Evolutionary conservation across 2,329 filamentous ascomycete genomes (phyloP).

Genomic region (Claviceps digitariae): DNA sequence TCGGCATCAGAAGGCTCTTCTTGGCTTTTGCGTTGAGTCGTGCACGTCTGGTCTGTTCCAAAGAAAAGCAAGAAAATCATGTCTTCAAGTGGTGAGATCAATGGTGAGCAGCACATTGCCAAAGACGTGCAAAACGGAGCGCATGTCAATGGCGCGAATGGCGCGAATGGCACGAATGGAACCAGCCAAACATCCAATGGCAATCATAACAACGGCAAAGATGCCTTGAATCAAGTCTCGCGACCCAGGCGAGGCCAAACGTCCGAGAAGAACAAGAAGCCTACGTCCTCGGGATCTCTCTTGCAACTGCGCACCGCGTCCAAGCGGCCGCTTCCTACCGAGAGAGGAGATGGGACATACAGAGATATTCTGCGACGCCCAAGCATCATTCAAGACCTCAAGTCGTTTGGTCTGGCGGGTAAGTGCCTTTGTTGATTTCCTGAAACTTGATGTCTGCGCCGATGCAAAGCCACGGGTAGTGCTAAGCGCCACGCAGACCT

Average conservation of each 20-base stretch:
- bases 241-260: background rate
- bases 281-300: constrained; percentile 11
- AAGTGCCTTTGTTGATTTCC: too few relatives aligned
- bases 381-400: constrained; percentile 42
- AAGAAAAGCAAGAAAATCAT: background rate
- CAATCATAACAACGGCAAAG: constrained; percentile 5
- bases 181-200: constrained; percentile 4
- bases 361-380: constrained; percentile 32
- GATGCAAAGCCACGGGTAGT: background rate
- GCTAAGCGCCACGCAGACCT: constrained; percentile 30
- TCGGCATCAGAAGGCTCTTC: background rate
- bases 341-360: constrained; percentile 51
- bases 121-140: constrained; percentile 11
- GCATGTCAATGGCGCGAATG: constrained; percentile 7
- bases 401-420: constrained; percentile 36
- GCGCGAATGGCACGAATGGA: constrained; percentile 7
- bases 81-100: background rate
- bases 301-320: constrained; percentile 31
- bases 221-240: background rate
- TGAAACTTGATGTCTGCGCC: background rate
- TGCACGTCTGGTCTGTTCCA: background rate
- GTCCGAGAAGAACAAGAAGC: background rate
- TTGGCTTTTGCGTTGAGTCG: background rate
- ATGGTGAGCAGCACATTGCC: background rate
- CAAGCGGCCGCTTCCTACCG: constrained; percentile 46